Conservation (phyloP, 2,329 filamentous ascomycete species). For the Trichoderma endophyticum region DNA sequence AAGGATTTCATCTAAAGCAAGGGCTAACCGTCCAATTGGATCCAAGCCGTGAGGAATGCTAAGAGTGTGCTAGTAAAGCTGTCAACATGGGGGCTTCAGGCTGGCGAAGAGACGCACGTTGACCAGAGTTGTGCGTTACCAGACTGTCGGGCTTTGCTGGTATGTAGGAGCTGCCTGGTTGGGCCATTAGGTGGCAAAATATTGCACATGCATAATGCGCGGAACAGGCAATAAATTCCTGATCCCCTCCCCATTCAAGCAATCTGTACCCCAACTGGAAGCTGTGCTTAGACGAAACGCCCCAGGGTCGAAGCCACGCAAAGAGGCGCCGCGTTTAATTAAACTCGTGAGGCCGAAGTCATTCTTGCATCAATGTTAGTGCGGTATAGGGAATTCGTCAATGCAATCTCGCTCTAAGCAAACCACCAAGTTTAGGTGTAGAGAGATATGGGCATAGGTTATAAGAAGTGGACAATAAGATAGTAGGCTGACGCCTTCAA, state of each 20-base stretch:
- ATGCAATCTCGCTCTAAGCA: neutral
- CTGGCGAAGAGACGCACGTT: neutral
- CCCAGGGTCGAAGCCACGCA: neutral
- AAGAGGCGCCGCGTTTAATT: too few relatives aligned
- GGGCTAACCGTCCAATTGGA: conserved; percentile 6
- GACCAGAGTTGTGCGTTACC: neutral
- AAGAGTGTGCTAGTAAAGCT: neutral
- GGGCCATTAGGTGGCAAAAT: neutral
- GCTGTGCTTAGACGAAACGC: neutral
- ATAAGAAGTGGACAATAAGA: neutral
- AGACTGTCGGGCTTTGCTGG: conserved; percentile 10
- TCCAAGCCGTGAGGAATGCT: neutral
- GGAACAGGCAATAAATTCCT: neutral
- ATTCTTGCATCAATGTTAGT: neutral
- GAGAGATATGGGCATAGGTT: neutral
- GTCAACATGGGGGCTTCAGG: neutral
- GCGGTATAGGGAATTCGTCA: neutral
- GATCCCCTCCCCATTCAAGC: neutral
- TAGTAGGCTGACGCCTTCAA: neutral
- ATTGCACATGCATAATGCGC: neutral
- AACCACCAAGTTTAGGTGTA: neutral
- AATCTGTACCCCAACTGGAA: neutral
- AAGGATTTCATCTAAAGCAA: neutral
- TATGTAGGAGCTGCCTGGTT: neutral
- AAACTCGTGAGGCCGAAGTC: neutral